Base-by-base conservation (phyloP, 202 grass and related monocot species). In the Carex arenaria region DNA sequence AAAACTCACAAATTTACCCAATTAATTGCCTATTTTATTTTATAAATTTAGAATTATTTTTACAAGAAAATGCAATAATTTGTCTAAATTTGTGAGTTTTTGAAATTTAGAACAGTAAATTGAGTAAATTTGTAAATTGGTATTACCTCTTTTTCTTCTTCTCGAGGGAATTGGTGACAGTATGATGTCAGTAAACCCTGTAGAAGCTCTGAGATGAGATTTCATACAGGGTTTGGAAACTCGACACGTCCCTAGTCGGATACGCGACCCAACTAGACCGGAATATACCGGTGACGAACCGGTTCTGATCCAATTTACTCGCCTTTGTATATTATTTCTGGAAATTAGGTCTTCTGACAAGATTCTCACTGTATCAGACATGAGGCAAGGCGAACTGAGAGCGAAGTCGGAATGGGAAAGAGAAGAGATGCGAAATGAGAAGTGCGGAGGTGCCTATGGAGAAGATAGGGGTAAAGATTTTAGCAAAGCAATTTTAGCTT, bases 101-200 rank as follows among this genome's bases (percentile, higher is more conserved):
- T 45, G 7, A 45, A 45, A 45, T 45, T 45, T 45, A 45, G 42
- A 45, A 45, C 42, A 7, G 42, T 45, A 45, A 45, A 45, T 40
- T 40, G 38, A 40, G 38, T 40, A 40, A 40, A 40, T 40, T 40
- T 40, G 38, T 40, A 40, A 40, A 5, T 40, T 71, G 3, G 40
- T 18, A 8, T 53, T 75, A 75, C 71, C 71, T 75, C 20, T 75
- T 14, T 75, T 75, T 26, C 23, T 55, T 75, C 71, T 53, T 75
- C 71, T 31, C 12, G 5, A 52, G 1, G 71, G 47, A 54, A 75
- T 53, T 54, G 47, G 71, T 17, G 71, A 55, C 23, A 75, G 49
- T 55, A 54, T 30, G 71, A 55, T 55, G 49, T 13, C n/a, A 31
- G 71, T 31, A 55, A 75, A 75, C 23, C 23, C 71, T 15, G 12